Evolutionary conservation across 2,329 filamentous ascomycete species (phyloP).

Genomic region (Chaetomiaceae sp.): DNA sequence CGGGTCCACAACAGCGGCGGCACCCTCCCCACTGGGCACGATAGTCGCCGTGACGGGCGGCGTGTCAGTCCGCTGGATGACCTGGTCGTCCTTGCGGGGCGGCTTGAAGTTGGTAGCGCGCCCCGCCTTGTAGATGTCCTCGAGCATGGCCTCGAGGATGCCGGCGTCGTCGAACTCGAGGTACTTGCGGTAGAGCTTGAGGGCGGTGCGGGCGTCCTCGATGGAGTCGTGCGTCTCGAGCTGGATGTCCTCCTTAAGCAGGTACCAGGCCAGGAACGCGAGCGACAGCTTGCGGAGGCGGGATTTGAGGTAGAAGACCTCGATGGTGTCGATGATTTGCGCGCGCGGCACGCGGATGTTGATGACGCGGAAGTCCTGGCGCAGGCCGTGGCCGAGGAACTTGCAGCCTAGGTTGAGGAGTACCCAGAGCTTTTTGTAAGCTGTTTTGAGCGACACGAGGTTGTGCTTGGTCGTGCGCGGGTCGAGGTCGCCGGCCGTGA

Average conservation of each 20-base stretch:
- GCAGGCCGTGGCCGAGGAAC: slow-evolving; percentile 89
- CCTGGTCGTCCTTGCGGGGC: slow-evolving; percentile 42
- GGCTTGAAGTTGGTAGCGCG: slow-evolving; percentile 48
- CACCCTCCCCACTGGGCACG: slow-evolving; percentile 29
- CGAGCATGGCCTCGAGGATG: slow-evolving; percentile 74
- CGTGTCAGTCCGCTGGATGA: slow-evolving; percentile 47
- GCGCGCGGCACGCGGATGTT: slow-evolving; percentile 91
- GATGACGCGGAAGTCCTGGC: slow-evolving; percentile 94
- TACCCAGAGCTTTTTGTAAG: slow-evolving; percentile 98
- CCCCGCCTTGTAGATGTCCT: slow-evolving; percentile 68
- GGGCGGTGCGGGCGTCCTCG: slow-evolving; percentile 86
- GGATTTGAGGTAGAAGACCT: slow-evolving; percentile 78
- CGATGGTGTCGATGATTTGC: slow-evolving; percentile 91
- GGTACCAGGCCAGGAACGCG: slow-evolving; percentile 84
- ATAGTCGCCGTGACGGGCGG: slow-evolving; percentile 41
- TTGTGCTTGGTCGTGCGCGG: slow-evolving; percentile 72
- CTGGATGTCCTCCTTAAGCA: slow-evolving; percentile 93
- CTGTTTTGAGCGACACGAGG: slow-evolving; percentile 79
- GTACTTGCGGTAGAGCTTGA: slow-evolving; percentile 85
- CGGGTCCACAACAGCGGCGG: slow-evolving; percentile 4
- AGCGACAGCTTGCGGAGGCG: slow-evolving; percentile 84
- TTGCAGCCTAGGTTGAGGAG: slow-evolving; percentile 89
- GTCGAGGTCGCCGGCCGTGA: slow-evolving; percentile 80
- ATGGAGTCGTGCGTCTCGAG: slow-evolving; percentile 90
- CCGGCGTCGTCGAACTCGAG: slow-evolving; percentile 84